Percentiles rank a stretch among this genome's conserved stretches.
Evolutionary conservation across 73 alveolate species (phyloP).

Genomic region (Paramecium pentaurelia): DNA sequence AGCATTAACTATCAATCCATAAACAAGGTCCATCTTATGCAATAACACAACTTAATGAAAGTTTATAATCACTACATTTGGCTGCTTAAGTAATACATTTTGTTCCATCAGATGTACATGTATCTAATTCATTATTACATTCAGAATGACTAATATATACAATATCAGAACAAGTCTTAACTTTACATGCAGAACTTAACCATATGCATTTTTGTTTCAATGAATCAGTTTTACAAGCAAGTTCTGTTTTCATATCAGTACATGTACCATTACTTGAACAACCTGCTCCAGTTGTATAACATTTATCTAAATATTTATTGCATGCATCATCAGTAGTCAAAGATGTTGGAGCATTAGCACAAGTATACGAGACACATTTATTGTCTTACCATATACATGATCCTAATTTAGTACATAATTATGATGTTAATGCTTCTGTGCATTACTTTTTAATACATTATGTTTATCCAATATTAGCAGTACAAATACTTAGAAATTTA

Average conservation of each 20-base stretch:
- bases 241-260: not conserved
- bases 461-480: not conserved
- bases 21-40: slow-evolving; percentile 9
- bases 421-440: not conserved
- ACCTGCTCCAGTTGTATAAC: slow-evolving; percentile 31
- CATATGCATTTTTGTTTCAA: not conserved
- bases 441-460: not conserved
- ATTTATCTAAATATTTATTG: not conserved
- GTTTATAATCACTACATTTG: not conserved
- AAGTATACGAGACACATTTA: not conserved
- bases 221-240: not conserved
- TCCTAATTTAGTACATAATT: not conserved
- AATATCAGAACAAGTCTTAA: not conserved
- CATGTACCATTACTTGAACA: not conserved
- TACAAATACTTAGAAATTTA: not conserved
- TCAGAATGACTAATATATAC: not conserved
- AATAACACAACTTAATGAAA: not conserved
- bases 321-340: not conserved
- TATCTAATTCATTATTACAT: not conserved
- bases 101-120: slow-evolving; percentile 23
- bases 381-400: not conserved
- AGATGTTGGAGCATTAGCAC: slow-evolving; percentile 28
- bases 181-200: slow-evolving; percentile 2
- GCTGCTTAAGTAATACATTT: not conserved
- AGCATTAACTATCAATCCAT: not conserved